A percentile compares a stretch with the other conserved stretches of the same genome.
Conservation (phyloP, 2,329 filamentous ascomycete genomes). For the Ramichloridium luteum region DNA sequence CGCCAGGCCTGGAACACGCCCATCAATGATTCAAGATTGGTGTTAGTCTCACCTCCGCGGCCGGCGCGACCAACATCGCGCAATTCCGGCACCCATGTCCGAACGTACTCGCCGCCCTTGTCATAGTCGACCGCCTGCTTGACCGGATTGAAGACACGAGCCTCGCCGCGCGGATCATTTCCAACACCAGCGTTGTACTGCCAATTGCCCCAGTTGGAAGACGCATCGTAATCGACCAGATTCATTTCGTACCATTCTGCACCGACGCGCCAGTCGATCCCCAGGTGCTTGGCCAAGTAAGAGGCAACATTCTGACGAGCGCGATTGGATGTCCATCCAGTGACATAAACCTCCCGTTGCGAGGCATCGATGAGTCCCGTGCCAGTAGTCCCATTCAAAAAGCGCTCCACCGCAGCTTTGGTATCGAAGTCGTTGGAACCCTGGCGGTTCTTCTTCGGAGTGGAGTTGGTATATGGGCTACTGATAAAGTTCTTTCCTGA, state of each 20-base stretch:
- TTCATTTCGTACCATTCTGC: constrained; percentile 73
- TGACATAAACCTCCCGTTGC: constrained; percentile 60
- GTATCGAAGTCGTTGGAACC: constrained; percentile 33
- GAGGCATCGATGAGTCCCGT: constrained; percentile 67
- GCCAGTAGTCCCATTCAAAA: constrained; percentile 57
- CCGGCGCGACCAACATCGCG: constrained; percentile 32
- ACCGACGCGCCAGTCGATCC: constrained; percentile 67
- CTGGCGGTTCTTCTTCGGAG: constrained; percentile 29
- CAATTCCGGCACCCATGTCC: constrained; percentile 61
- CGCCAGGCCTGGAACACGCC: constrained; percentile 62
- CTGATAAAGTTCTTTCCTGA: constrained; percentile 23
- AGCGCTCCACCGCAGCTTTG: constrained; percentile 37
- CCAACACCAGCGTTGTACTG: constrained; percentile 71
- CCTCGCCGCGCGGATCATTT: constrained; percentile 61
- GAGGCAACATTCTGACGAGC: constrained; percentile 65
- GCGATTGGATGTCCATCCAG: constrained; percentile 67
- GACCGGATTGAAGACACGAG: constrained; percentile 67
- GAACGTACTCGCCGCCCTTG: constrained; percentile 54
- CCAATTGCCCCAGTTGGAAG: constrained; percentile 61
- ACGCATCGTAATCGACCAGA: constrained; percentile 63
- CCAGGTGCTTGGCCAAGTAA: constrained; percentile 60
- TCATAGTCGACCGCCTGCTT: constrained; percentile 75
- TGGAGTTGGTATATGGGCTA: constrained; percentile 20
- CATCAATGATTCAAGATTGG: constrained; percentile 30
- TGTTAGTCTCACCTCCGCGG: constrained; percentile 2